These are phyloP conservation scores for Cucumis hystrix DNA, from an alignment of 306 rosid genomes.

Conservation along the genomic window DNA sequence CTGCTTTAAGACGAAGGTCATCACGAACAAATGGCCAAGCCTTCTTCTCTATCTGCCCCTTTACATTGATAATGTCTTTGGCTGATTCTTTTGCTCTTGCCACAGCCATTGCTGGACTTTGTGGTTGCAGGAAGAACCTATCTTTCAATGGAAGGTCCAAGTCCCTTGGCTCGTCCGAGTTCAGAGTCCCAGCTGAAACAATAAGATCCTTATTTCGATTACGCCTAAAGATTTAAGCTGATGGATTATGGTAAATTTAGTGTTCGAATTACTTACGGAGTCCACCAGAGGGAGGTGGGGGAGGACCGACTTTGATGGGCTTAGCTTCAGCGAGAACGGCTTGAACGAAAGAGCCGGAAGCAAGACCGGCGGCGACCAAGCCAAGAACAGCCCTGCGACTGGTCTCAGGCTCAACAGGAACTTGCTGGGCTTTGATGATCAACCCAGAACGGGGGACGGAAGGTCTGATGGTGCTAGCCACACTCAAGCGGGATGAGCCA, in stretches of 20 bases:
- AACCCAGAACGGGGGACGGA: slow-evolving; percentile 27
- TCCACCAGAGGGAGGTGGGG: slow-evolving; percentile 94
- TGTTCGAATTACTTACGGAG: slow-evolving; percentile 42
- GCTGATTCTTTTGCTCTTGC: slow-evolving; percentile 85
- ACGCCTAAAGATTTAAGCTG: background rate
- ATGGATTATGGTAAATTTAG: background rate
- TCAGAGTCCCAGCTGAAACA: slow-evolving; percentile 76
- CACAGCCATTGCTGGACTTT: slow-evolving; percentile 54
- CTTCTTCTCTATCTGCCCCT: slow-evolving; percentile 68
- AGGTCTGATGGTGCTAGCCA: slow-evolving; percentile 16
- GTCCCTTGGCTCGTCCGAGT: slow-evolving; percentile 88
- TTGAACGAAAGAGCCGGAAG: slow-evolving; percentile 68
- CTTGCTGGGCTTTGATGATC: slow-evolving; percentile 48
- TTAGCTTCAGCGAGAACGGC: slow-evolving; percentile 83
- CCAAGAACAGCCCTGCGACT: slow-evolving; percentile 66
- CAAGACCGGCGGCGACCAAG: slow-evolving; percentile 73
- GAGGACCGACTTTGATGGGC: slow-evolving; percentile 73
- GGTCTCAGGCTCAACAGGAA: slow-evolving; percentile 33
- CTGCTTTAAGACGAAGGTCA: slow-evolving; percentile 64
- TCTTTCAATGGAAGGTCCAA: slow-evolving; percentile 52
- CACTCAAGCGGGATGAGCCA: slow-evolving; percentile 45
- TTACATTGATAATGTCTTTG: slow-evolving; percentile 64
- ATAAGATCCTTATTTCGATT: background rate
- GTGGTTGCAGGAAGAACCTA: slow-evolving; percentile 72
- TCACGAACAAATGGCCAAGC: slow-evolving; percentile 93